Evolutionary conservation across 352 stramenopile genomes (phyloP), one percentile per base, ranked within the genome.

Genomic region (Phytophthora pistaciae): DNA sequence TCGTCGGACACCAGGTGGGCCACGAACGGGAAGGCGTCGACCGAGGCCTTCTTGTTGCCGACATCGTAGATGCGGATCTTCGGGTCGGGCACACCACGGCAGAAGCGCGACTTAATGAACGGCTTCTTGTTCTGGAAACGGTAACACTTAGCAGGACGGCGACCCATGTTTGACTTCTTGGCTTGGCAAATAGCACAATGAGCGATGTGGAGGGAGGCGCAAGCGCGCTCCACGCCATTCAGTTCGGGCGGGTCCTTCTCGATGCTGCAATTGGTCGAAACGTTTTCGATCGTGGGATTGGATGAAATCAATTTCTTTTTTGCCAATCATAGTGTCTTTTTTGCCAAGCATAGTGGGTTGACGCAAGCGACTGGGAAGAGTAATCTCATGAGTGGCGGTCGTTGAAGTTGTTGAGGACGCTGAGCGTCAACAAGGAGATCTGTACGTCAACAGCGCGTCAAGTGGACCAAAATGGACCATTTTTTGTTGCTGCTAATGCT

Each of bases 51-150:
- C 88, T 99, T 99, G 91, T 98, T 98, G 74, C 98, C 98, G 44
- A 99, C 95, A 85, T 99, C 98, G 88, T 99, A 99, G 86, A 99
- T 99, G 67, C 96, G 92, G 85, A 99, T 99, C 91, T 95, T 95
- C 49, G 88, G 79, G 80, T 95, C 92, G 50, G 98, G 98, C 63
- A 99, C 98, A 96, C 98, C 98, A 89, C 98, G 97, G 83, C 98
- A 99, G 91, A 99, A 99, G 72, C 98, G 96, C 61, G 96, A 99
- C 94, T 99, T 99, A 90, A 99, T 99, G 93, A 99, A 99, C 57
- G 98, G 98, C 91, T 99, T 99, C 97, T 99, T 99, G 96, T 99
- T 99, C 88, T 99, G 97, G 96, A 99, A 99, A 84, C 98, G 97
- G 92, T 99, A 99, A 90, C 98, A 99, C 84, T 98, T 97, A 81